phyloP scores from a whole-genome alignment of 495 filamentous ascomycete species.

The Podospora conica region DNA sequence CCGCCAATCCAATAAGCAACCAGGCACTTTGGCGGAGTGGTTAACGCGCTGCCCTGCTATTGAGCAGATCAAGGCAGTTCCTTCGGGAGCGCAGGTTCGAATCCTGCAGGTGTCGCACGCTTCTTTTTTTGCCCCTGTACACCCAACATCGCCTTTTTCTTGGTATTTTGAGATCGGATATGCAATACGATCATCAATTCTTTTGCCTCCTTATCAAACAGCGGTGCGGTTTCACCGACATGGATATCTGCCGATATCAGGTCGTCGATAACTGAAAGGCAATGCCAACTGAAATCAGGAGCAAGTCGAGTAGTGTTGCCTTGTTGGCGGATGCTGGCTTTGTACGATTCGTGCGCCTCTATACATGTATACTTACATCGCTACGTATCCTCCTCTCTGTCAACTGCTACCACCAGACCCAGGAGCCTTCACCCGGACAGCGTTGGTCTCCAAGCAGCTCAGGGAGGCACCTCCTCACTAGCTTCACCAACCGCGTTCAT shows the following conservation, averaged over 20 bases:
- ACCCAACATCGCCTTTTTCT: too few species aligned
- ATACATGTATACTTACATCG: background rate
- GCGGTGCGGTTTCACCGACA: too few species aligned
- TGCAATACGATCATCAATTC: background rate
- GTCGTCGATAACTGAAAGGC: too few species aligned
- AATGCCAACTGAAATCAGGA: too few species aligned
- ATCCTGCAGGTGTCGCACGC: background rate
- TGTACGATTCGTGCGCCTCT: background rate
- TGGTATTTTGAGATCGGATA: background rate
- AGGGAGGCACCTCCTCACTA: background rate
- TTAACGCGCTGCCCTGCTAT: background rate
- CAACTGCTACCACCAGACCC: background rate
- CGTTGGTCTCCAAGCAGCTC: background rate
- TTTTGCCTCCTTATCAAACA: background rate
- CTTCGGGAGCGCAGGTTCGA: background rate
- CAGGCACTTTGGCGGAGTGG: background rate
- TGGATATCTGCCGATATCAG: too few species aligned
- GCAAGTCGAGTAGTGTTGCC: too few species aligned
- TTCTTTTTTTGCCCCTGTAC: background rate
- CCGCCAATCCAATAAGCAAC: background rate
- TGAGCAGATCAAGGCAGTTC: background rate
- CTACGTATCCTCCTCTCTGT: background rate
- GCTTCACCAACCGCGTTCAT: background rate
- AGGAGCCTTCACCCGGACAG: background rate
- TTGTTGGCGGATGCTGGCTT: background rate